Evolutionary conservation across 371 early-diverging fungal species (phyloP).

Genomic region (Zopfochytrium polystomum): DNA sequence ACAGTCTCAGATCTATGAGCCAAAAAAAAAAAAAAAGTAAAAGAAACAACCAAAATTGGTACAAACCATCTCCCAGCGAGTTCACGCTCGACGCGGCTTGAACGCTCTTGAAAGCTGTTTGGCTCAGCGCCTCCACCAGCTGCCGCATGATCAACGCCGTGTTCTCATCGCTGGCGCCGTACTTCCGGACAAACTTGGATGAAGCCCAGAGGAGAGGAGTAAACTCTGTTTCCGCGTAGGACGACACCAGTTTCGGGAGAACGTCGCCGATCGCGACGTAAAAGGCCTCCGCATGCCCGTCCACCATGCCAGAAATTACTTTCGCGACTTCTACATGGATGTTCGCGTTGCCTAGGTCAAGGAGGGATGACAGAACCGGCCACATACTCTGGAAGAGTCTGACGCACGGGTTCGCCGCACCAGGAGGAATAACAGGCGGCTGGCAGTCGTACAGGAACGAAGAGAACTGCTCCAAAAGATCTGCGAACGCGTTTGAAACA

Average conservation of each 20-base stretch:
- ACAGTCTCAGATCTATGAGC: too few species aligned
- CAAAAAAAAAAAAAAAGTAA: slow-evolving; percentile 2
- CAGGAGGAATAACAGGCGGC: slow-evolving; percentile 40
- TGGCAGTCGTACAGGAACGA: slow-evolving; percentile 23
- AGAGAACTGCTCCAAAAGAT: slow-evolving; percentile 26
- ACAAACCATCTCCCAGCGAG: slow-evolving; percentile 60
- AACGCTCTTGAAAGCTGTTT: slow-evolving; percentile 57
- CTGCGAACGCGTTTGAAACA: too few species aligned
- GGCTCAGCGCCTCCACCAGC: slow-evolving; percentile 55
- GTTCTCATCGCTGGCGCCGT: slow-evolving; percentile 46
- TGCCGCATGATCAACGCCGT: slow-evolving; percentile 37
- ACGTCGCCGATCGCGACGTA: slow-evolving; percentile 53
- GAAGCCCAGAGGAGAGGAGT: slow-evolving; percentile 79
- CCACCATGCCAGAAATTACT: slow-evolving; percentile 62
- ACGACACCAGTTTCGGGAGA: slow-evolving; percentile 53
- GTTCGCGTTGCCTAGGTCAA: slow-evolving; percentile 49
- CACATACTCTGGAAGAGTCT: slow-evolving; percentile 72
- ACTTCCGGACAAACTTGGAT: slow-evolving; percentile 41
- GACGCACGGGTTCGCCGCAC: slow-evolving; percentile 67
- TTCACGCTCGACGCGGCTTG: slow-evolving; percentile 50
- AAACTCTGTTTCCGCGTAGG: slow-evolving; percentile 61
- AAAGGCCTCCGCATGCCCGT: slow-evolving; percentile 61
- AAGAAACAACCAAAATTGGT: neutral
- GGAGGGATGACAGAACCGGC: slow-evolving; percentile 59
- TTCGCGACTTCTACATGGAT: slow-evolving; percentile 63